A percentile compares a stretch with the other conserved stretches of the same genome.
phyloP scores from a whole-genome alignment of 352 stramenopile genomes.

The Phytophthora syringae region DNA sequence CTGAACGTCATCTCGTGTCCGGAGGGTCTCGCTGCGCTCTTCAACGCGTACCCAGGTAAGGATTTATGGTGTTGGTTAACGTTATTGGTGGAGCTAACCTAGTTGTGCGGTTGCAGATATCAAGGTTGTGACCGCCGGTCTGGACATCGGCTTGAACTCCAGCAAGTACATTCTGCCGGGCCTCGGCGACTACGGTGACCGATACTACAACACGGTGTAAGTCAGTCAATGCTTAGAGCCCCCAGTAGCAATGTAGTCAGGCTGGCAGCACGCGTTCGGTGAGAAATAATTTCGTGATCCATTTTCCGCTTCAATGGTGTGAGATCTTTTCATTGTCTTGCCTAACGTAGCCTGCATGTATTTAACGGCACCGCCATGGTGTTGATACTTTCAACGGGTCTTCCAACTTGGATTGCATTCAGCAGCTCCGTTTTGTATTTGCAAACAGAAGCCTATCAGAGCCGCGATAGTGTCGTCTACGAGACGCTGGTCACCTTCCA shows the following conservation, averaged over 20 bases:
- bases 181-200: slow-evolving; percentile 96
- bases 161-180: slow-evolving; percentile 97
- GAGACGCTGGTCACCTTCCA: background rate
- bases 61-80: background rate
- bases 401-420: no score
- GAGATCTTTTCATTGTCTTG: slow-evolving; percentile 7
- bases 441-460: no score
- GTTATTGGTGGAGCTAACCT: background rate
- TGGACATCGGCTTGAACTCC: slow-evolving; percentile 92
- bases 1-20: slow-evolving; percentile 94
- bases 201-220: slow-evolving; percentile 89
- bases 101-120: slow-evolving; percentile 36
- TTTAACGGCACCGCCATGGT: background rate
- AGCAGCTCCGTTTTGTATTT: no score
- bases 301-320: slow-evolving; percentile 18
- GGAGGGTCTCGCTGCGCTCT: slow-evolving; percentile 88
- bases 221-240: no score
- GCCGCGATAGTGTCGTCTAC: background rate
- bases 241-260: slow-evolving; percentile 19
- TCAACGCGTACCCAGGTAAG: slow-evolving; percentile 72
- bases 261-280: slow-evolving; percentile 10
- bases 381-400: no score
- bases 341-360: slow-evolving; percentile 3
- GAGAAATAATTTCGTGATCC: slow-evolving; percentile 12
- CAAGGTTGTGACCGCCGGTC: slow-evolving; percentile 81